phyloP scores from a whole-genome alignment of 345 rosid genomes.

The Barbarea vulgaris region DNA sequence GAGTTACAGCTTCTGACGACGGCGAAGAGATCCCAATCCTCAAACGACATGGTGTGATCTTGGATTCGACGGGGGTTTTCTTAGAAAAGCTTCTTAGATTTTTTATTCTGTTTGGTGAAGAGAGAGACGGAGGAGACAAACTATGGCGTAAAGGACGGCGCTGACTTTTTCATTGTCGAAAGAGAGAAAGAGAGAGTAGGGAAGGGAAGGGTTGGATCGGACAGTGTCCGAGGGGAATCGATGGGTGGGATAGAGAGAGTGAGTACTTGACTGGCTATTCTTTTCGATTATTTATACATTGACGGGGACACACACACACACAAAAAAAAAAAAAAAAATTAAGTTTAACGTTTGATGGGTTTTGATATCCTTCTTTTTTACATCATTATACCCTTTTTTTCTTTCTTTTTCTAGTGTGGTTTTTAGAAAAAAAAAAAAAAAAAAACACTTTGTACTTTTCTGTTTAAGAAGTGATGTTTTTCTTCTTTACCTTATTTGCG shows the following conservation, averaged over 20 bases:
- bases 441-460: not conserved
- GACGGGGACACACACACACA: too few relatives aligned
- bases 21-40: conserved; percentile 85
- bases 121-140: conserved; percentile 39
- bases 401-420: not conserved
- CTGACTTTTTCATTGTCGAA: conserved; percentile 61
- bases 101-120: conserved; percentile 21
- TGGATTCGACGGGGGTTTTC: not conserved
- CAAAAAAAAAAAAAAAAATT: too few relatives aligned
- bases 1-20: conserved; percentile 71
- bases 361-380: conserved; percentile 3
- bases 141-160: conserved; percentile 58
- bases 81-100: conserved; percentile 29
- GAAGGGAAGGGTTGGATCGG: conserved; percentile 1
- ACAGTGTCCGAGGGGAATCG: conserved; percentile 11
- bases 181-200: conserved; percentile 43
- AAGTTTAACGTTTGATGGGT: not conserved
- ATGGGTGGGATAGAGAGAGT: conserved; percentile 25
- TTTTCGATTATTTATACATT: conserved; percentile 58
- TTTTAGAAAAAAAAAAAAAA: not conserved
- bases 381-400: not conserved
- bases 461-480: not conserved
- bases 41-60: conserved; percentile 37
- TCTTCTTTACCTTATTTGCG: not conserved
- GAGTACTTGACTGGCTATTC: conserved; percentile 50